Conservation (phyloP, 306 rosid species). For the Adenanthera pavonina region DNA sequence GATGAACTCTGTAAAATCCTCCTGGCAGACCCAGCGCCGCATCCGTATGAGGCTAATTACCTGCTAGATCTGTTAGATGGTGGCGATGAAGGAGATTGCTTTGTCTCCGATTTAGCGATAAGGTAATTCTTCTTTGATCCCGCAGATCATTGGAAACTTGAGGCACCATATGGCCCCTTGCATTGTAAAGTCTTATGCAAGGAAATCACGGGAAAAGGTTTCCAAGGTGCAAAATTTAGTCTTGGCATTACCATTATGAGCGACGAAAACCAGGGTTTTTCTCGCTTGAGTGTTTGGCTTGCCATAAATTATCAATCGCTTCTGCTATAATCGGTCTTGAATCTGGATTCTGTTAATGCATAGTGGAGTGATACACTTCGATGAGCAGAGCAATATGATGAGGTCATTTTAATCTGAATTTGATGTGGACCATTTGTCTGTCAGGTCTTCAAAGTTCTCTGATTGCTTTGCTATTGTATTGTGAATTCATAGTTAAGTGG, state of each 20-base stretch:
- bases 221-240: slow-evolving; percentile 51
- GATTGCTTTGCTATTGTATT: too few relatives aligned
- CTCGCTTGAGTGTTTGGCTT: slow-evolving; percentile 13
- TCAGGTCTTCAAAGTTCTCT: too few relatives aligned
- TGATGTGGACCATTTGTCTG: too few relatives aligned
- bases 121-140: not conserved
- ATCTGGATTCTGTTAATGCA: not conserved
- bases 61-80: too few relatives aligned
- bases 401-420: too few relatives aligned
- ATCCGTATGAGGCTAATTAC: too few relatives aligned
- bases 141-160: not conserved
- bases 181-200: slow-evolving; percentile 49
- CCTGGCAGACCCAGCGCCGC: too few relatives aligned
- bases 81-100: too few relatives aligned
- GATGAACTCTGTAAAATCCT: too few relatives aligned
- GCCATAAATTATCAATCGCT: slow-evolving; percentile 30
- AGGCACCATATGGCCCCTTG: slow-evolving; percentile 62
- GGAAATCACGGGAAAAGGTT: slow-evolving; percentile 57
- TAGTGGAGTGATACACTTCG: not conserved
- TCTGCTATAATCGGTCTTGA: not conserved
- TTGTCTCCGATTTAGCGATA: not conserved
- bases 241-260: slow-evolving; percentile 41
- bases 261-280: slow-evolving; percentile 2
- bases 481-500: too few relatives aligned
- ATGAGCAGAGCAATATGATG: slow-evolving; percentile 46